Base-by-base conservation (phyloP, 1,139 yeast genomes). In the Candida sp. region DNA sequence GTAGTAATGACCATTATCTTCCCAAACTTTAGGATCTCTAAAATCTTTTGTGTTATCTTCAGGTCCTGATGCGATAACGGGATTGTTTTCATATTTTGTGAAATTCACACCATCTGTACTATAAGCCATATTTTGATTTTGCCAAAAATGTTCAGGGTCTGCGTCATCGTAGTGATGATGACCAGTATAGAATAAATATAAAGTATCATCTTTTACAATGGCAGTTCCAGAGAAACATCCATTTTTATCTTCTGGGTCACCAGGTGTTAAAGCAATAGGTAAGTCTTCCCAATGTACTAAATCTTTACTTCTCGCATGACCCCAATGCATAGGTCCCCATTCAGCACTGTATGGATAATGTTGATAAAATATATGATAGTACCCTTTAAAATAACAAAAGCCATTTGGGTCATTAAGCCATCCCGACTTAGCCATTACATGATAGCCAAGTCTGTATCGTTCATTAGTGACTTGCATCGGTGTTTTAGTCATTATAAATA, bases 401-500 rank as follows among this genome's bases (percentile, higher is more conserved):
- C 51, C 51, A 37, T 48, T 48, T 21, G 51, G 51, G 30, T 48
- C 51, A 40, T 48, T 46, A 44, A 48, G 37, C 51, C 51, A 45
- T 5, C 46, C 48, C 2, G n/a, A n/a, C n/a, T n/a, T n/a, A n/a
- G n/a, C n/a, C n/a, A n/a, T n/a, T n/a, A n/a, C n/a, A n/a, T 70
- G 40, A 96, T 88, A 61, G 96, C 97, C 66, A 90, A 79, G 75
- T 86, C 95, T 52, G 86, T 86, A 65, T 95, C 95, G 58, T 86
- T 85, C 36, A 85, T n/a, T 91, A 5, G 91, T 84, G 56, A 91
- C 93, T 54, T 84, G 84, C n/a, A n/a, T n/a, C n/a, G n/a, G n/a
- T n/a, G n/a, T n/a, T n/a, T n/a, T n/a, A n/a, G n/a, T n/a, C n/a
- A n/a, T n/a, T n/a, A n/a, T n/a, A n/a, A n/a, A n/a, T n/a, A n/a